Percentiles rank a stretch among this genome's conserved stretches.
Conservation (phyloP, 2,329 filamentous ascomycete species). For the Ophiocordyceps camponoti-floridani region DNA sequence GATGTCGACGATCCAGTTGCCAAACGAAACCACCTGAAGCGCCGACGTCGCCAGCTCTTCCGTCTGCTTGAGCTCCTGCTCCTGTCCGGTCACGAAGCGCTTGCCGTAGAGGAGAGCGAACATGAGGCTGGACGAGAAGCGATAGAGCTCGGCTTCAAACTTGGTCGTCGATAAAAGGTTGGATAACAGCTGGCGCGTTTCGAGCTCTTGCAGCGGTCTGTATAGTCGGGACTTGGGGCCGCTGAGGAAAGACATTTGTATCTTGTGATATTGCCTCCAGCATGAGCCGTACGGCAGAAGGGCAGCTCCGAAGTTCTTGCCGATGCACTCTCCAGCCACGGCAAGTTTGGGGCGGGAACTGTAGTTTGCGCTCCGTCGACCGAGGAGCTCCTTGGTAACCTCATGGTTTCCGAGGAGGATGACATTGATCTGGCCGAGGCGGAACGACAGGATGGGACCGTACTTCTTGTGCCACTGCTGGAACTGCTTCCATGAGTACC, state of each 20-base stretch:
- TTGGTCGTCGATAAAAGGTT: conserved; percentile 17
- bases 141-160: conserved; percentile 14
- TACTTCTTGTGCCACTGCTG: conserved; percentile 18
- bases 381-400: conserved; percentile 7
- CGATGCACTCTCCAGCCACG: conserved; percentile 14
- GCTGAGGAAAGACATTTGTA: conserved; percentile 17
- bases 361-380: conserved; percentile 4
- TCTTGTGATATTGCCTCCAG: conserved; percentile 19
- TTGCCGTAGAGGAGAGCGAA: conserved; percentile 18
- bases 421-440: conserved; percentile 5
- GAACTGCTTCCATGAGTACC: conserved; percentile 40
- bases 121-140: conserved; percentile 17
- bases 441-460: conserved; percentile 8
- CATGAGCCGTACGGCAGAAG: conserved; percentile 21
- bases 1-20: conserved; percentile 20
- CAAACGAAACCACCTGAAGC: conserved; percentile 9
- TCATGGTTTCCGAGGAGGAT: conserved; percentile 7
- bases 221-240: conserved; percentile 15
- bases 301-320: conserved; percentile 18
- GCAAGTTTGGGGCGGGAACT: conserved; percentile 10
- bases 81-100: conserved; percentile 11
- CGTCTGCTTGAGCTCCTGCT: conserved; percentile 8
- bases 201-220: conserved; percentile 23
- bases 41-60: conserved; percentile 10
- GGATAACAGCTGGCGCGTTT: conserved; percentile 23